Base-by-base conservation (phyloP, 139 green algal species). In the Chlamydomonas asymmetrica region DNA sequence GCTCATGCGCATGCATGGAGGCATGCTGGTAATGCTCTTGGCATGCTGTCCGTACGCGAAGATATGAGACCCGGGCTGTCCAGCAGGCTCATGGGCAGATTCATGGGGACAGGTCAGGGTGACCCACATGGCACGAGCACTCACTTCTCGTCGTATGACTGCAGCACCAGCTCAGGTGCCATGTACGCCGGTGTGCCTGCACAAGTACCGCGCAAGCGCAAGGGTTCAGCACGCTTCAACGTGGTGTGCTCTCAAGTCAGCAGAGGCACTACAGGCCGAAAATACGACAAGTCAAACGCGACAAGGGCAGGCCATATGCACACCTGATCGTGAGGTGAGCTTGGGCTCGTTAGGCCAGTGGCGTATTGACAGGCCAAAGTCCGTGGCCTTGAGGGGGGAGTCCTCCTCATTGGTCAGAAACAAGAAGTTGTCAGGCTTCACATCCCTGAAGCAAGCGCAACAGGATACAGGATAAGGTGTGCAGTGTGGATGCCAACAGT, bases 161-260 rank as follows among this genome's bases (percentile, higher is more conserved):
- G 93, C 82, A 92, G 86, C n/a, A 96, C 91, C 29, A 97, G 87
- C 87, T 96, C 92, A 16, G 91, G 91, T 0, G 92, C 93, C 92
- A 97, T 96, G 91, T 96, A 98, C 6, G 92, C 92, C 2, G 92
- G 92, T 0, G 92, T 98, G 41, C 93, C 93, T 85, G 76, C n/a
- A 1, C 9, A 52, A 25, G 16, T 16, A 52, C 45, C 10, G 10
- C n/a, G n/a, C n/a, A n/a, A n/a, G n/a, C n/a, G n/a, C n/a, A n/a
- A n/a, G n/a, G n/a, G n/a, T n/a, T n/a, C n/a, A n/a, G n/a, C n/a
- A n/a, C n/a, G n/a, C n/a, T n/a, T n/a, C n/a, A n/a, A n/a, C n/a
- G n/a, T n/a, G n/a, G n/a, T n/a, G n/a, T n/a, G n/a, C n/a, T n/a
- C n/a, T n/a, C n/a, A n/a, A n/a, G n/a, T n/a, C n/a, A n/a, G n/a